Evolutionary conservation across 2,329 filamentous ascomycete species (phyloP), one percentile per base, ranked within the genome.

Genomic region (Colletotrichum cereale): DNA sequence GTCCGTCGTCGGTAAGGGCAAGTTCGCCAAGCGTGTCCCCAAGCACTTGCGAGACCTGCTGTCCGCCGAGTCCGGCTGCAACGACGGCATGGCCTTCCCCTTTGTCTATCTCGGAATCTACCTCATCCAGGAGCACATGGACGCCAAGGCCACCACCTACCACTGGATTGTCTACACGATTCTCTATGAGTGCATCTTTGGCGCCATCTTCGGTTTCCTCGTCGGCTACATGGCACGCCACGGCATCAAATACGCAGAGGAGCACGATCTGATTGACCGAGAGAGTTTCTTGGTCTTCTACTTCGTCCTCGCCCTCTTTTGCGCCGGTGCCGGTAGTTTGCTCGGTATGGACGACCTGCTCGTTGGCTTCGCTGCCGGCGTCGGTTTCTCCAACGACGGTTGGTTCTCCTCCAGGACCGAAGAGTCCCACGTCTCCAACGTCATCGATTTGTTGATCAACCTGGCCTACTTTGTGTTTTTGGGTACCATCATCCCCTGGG

Each of bases 391-490:
- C 76, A 99, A 99, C 81, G 96, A 99, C 79, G 96, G 96, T 75
- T 99, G 96, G 96, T 99, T 99, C 78, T 93, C 93, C 21, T 93
- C 98, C 79, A 98, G 98, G 86, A 99, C 96, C 0, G 96, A 99
- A 80, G 96, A 99, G 82, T 96, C 96, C 0, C 96, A 98, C 80
- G 96, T 99, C 12, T 98, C 96, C 81, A 98, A 99, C 89, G 96
- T 99, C 80, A 99, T 99, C 78, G 96, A 99, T 86, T 83, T 99
- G 80, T 86, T 99, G 73, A 91, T 99, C 84, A 99, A 99, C 82
- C 89, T 99, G 90, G 89, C 96, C 3, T 99, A 98, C 82, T 99
- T 99, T 81, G 96, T 99, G 76, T 99, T 96, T 80, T 93, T 99
- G 74, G 96, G 96, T 64, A 94, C 96, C 65, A 98, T 99, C 80